Percentiles rank a stretch among this genome's conserved stretches.
Evolutionary conservation across 495 filamentous ascomycete genomes (phyloP).

Genomic region (Aspergillus ellipticus): DNA sequence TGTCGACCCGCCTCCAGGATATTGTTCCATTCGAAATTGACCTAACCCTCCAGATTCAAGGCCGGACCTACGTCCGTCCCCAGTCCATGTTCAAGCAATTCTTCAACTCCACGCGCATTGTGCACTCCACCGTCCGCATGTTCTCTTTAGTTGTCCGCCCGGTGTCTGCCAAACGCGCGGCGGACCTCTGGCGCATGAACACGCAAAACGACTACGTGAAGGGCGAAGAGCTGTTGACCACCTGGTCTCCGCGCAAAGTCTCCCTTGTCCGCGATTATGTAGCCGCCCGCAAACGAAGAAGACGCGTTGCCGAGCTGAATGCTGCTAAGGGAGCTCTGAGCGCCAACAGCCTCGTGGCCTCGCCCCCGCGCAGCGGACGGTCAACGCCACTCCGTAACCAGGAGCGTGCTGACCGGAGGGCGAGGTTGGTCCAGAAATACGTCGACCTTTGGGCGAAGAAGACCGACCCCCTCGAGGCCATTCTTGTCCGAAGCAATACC

Average conservation of each 20-base stretch:
- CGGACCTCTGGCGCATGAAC: constrained; percentile 96
- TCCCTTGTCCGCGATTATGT: constrained; percentile 84
- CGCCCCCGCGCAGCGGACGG: constrained; percentile 35
- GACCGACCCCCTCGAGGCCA: constrained; percentile 66
- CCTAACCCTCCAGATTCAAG: constrained; percentile 74
- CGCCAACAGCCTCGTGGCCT: constrained; percentile 33
- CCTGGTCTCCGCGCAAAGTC: constrained; percentile 86
- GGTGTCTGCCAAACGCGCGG: constrained; percentile 81
- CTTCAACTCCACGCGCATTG: constrained; percentile 78
- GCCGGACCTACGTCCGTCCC: constrained; percentile 78
- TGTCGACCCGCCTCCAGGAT: constrained; percentile 70
- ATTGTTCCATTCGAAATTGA: constrained; percentile 83
- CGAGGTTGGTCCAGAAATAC: constrained; percentile 62
- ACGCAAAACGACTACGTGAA: constrained; percentile 91
- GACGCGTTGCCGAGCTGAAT: constrained; percentile 73
- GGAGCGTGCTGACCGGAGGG: constrained; percentile 53
- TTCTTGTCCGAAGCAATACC: constrained; percentile 71
- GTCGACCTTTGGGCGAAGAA: constrained; percentile 75
- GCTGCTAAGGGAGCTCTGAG: constrained; percentile 69
- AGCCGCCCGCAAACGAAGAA: constrained; percentile 60
- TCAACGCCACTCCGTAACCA: constrained; percentile 38
- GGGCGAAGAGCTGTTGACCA: constrained; percentile 78
- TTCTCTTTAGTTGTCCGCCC: constrained; percentile 85
- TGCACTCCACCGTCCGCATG: constrained; percentile 79
- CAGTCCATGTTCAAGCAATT: constrained; percentile 82